Conservation (phyloP, 805 yeast species). For the Pichia scutulata region DNA sequence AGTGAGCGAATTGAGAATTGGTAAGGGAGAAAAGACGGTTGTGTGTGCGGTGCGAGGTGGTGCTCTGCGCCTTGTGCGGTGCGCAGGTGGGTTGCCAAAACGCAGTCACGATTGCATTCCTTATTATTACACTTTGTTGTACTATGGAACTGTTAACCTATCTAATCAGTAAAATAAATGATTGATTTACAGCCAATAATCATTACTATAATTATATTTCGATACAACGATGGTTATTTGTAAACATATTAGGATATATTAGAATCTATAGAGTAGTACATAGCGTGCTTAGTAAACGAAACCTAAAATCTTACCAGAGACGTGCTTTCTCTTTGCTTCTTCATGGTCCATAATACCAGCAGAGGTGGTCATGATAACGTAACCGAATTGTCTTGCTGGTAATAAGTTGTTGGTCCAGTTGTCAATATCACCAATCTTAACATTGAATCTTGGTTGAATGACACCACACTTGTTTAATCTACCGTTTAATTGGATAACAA, state of each 20-base stretch:
- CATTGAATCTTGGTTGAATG: slow-evolving; percentile 97
- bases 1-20: neutral
- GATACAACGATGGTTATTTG: neutral
- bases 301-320: slow-evolving; percentile 97
- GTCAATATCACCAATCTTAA: slow-evolving; percentile 90
- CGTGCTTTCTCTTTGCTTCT: slow-evolving; percentile 99
- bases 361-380: slow-evolving; percentile 94
- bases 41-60: neutral
- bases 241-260: neutral
- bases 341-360: slow-evolving; percentile 99
- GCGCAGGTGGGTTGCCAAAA: neutral
- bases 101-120: slow-evolving; percentile 6
- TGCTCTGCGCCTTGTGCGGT: neutral
- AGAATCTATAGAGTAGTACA: neutral
- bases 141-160: neutral
- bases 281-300: slow-evolving; percentile 68
- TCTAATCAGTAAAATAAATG: too few relatives aligned
- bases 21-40: neutral
- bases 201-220: too few relatives aligned
- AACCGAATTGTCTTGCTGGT: slow-evolving; percentile 99
- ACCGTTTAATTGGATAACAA: slow-evolving; percentile 94
- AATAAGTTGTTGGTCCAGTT: slow-evolving; percentile 97
- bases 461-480: slow-evolving; percentile 99
- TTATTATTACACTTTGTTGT: neutral
- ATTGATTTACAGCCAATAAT: too few relatives aligned